Evolutionary conservation across 768 basidiomycete species (phyloP).

Genomic region (Suillus lakei): DNA sequence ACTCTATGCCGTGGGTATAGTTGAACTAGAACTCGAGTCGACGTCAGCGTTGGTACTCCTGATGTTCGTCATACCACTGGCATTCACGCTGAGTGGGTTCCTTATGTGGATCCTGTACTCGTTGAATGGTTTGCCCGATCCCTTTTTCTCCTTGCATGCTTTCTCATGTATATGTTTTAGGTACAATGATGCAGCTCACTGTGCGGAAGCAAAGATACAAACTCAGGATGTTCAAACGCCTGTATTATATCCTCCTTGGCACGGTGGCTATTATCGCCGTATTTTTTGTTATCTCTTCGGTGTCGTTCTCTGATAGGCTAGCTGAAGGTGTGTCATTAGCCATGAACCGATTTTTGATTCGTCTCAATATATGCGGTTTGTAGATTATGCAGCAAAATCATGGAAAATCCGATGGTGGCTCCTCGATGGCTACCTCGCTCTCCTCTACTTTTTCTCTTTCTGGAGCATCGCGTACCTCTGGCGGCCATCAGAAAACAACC

Average conservation of each 20-base stretch:
- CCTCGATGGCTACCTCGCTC: constrained; percentile 91
- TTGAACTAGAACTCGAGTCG: constrained; percentile 89
- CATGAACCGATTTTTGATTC: constrained; percentile 6
- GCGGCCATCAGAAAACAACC: constrained; percentile 90
- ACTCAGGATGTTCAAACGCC: constrained; percentile 82
- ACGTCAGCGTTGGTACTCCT: constrained; percentile 85
- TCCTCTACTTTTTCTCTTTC: constrained; percentile 87
- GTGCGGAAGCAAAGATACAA: constrained; percentile 88
- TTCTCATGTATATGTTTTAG: constrained; percentile 41
- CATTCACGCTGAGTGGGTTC: constrained; percentile 95
- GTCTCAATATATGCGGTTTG: constrained; percentile 4
- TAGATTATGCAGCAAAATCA: constrained; percentile 90
- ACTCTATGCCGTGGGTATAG: constrained; percentile 93
- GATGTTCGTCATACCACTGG: constrained; percentile 91
- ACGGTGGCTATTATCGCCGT: constrained; percentile 81
- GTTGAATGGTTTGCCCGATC: constrained; percentile 68
- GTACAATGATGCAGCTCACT: constrained; percentile 86
- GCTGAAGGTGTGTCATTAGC: constrained; percentile 71
- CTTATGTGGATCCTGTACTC: constrained; percentile 95
- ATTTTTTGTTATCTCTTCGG: constrained; percentile 92
- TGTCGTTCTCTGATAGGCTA: constrained; percentile 89
- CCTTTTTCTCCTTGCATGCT: background rate
- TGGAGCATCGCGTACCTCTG: constrained; percentile 85
- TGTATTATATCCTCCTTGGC: constrained; percentile 84
- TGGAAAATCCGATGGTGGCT: constrained; percentile 96